These are phyloP conservation scores for Saturnispora besseyi DNA, from an alignment of 805 yeast genomes.

Conservation along the genomic window DNA sequence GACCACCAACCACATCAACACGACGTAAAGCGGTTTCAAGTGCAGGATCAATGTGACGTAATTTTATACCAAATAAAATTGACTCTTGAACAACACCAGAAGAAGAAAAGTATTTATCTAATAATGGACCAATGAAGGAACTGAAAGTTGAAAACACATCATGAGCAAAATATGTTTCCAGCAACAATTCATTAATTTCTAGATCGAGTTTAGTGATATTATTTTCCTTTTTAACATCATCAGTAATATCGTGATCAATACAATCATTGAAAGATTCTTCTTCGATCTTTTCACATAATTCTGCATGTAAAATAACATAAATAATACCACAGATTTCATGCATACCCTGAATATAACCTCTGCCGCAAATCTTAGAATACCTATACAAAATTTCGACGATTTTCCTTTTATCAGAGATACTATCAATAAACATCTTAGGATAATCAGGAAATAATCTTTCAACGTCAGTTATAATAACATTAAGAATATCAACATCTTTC, in stretches of 20 bases:
- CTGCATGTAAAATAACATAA: conserved; percentile 32
- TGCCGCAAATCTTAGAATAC: conserved; percentile 39
- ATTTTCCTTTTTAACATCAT: conserved; percentile 8
- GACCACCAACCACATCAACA: conserved; percentile 9
- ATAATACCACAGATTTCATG: conserved; percentile 47
- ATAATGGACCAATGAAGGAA: conserved; percentile 30
- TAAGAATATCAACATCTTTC: conserved; percentile 33
- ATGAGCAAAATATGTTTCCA: conserved; percentile 27
- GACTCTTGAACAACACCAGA: conserved; percentile 35
- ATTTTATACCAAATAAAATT: conserved; percentile 37
- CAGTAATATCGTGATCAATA: conserved; percentile 11
- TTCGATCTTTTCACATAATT: conserved; percentile 24
- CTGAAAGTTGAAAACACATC: conserved; percentile 31
- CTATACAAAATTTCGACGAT: conserved; percentile 37
- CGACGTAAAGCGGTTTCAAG: conserved; percentile 11
- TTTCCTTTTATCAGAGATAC: conserved; percentile 18
- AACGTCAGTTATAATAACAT: conserved; percentile 40
- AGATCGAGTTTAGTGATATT: conserved; percentile 21
- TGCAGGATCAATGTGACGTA: conserved; percentile 38
- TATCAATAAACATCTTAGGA: conserved; percentile 25
- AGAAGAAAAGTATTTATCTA: conserved; percentile 33
- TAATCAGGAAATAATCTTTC: conserved; percentile 42
- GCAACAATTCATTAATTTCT: conserved; percentile 32
- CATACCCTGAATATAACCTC: conserved; percentile 40
- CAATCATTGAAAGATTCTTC: conserved; percentile 12